Conservation (phyloP, 768 basidiomycete genomes). For the Psilocybe sp. region DNA sequence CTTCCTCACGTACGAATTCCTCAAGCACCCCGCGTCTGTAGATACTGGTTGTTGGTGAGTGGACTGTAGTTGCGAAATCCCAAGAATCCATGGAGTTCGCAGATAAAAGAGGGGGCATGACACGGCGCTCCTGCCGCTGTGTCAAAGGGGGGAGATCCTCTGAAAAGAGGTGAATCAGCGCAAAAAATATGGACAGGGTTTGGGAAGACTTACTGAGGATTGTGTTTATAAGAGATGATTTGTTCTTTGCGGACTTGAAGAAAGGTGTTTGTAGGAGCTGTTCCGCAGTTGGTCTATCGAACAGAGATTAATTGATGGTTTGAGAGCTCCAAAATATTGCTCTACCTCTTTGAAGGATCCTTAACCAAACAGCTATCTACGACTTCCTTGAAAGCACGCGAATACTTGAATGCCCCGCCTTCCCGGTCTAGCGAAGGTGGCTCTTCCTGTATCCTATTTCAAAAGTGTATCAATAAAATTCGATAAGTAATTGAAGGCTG, state of each 20-base stretch:
- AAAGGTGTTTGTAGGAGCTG: slow-evolving; percentile 77
- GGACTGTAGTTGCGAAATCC: slow-evolving; percentile 64
- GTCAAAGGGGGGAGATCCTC: slow-evolving; percentile 72
- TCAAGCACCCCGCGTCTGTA: slow-evolving; percentile 22
- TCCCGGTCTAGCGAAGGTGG: slow-evolving; percentile 77
- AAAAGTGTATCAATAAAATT: slow-evolving; percentile 3
- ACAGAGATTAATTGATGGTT: background rate
- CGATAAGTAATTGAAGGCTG: background rate
- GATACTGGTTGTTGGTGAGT: slow-evolving; percentile 32
- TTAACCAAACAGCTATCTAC: slow-evolving; percentile 81
- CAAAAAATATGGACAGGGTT: background rate
- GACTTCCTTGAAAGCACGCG: slow-evolving; percentile 78
- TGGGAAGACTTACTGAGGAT: slow-evolving; percentile 51
- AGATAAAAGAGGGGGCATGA: slow-evolving; percentile 29
- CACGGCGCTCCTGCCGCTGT: slow-evolving; percentile 69
- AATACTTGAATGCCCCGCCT: slow-evolving; percentile 71
- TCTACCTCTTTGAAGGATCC: slow-evolving; percentile 74
- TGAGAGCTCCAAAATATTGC: background rate
- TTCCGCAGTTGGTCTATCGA: slow-evolving; percentile 66
- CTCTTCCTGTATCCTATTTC: slow-evolving; percentile 64
- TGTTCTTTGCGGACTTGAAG: slow-evolving; percentile 78
- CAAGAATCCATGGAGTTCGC: slow-evolving; percentile 70
- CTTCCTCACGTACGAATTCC: slow-evolving; percentile 22
- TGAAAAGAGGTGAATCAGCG: slow-evolving; percentile 17
- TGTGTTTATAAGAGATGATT: slow-evolving; percentile 70